Evolutionary conservation across 2,329 filamentous ascomycete species (phyloP), one percentile per base, ranked within the genome.

Genomic region (Leptographium flavum): DNA sequence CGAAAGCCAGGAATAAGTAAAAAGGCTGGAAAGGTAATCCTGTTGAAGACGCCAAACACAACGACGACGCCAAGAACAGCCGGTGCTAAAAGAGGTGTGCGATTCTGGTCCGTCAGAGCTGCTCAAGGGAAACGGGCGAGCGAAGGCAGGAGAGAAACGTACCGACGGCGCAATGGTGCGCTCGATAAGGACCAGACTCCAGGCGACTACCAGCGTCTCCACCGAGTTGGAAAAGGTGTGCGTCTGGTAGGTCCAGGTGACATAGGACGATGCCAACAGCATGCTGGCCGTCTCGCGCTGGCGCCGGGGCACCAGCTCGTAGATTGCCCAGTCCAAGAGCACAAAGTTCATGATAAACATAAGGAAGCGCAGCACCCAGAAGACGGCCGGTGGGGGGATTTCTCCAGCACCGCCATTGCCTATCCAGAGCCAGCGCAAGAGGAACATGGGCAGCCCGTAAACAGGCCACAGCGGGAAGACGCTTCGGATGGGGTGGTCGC

Each of bases 181-280:
- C 62, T 85, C 79, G 50, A 95, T 88, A 60, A 98, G 66, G 40
- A 96, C 88, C 61, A 98, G 66, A 57, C 84, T 88, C 92, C 92
- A 98, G 45, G 86, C 76, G 43, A 98, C 87, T 42, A 90, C 74
- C 54, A 98, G 69, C 3, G 92, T 96, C 67, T 98, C 92, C 53
- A 96, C 75, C 50, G 90, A 93, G 65, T 98, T 98, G 51, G 90
- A 96, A 62, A 98, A 96, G 13, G 92, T 96, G 64, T 98, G 92
- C 17, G 87, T 92, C 65, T 98, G 92, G 65, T 90, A 94, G 38
- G 90, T 95, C 90, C 92, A 98, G 40, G 92, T 98, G 54, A 95
- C 90, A 64, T 96, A 98, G 23, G 87, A 95, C 25, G 90, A 96
- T 39, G 90, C 87, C 49, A 95, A 83, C 47, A 98, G 72, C 39